These are phyloP conservation scores for Citrullus colocynthis DNA, from an alignment of 306 rosid genomes.

Conservation along the genomic window DNA sequence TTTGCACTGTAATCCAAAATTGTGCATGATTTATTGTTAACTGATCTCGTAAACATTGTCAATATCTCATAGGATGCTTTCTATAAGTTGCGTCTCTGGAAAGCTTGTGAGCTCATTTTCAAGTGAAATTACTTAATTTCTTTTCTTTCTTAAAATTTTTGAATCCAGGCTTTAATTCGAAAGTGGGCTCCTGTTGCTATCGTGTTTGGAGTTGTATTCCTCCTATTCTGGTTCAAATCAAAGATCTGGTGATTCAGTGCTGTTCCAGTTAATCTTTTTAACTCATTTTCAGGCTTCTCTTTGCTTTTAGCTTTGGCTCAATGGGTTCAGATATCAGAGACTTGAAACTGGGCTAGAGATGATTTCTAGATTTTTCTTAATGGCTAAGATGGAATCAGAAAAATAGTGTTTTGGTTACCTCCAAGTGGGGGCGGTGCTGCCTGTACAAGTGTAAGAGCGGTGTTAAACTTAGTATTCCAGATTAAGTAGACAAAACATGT, in stretches of 20 bases:
- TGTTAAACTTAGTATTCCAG: neutral
- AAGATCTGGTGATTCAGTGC: slow-evolving; percentile 72
- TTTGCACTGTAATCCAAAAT: neutral
- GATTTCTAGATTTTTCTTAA: neutral
- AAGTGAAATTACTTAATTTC: neutral
- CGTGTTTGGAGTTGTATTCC: slow-evolving; percentile 90
- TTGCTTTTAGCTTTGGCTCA: neutral
- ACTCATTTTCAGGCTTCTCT: slow-evolving; percentile 5
- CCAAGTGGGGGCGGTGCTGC: neutral
- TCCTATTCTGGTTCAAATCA: slow-evolving; percentile 90
- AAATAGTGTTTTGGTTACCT: neutral
- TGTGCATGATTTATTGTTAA: neutral
- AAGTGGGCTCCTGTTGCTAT: slow-evolving; percentile 99
- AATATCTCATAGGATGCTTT: neutral
- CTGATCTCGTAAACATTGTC: neutral
- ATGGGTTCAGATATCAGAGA: neutral
- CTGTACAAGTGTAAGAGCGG: neutral
- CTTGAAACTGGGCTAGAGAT: neutral
- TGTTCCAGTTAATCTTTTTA: neutral
- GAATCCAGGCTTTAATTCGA: slow-evolving; percentile 64
- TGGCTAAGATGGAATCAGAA: slow-evolving; percentile 1
- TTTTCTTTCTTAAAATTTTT: neutral
- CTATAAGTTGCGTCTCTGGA: neutral
- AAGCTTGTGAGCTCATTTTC: neutral
- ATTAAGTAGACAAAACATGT: neutral